A percentile compares a stretch with the other conserved stretches of the same genome.
Conservation (phyloP, 306 rosid genomes). For the Sophora flavescens region DNA sequence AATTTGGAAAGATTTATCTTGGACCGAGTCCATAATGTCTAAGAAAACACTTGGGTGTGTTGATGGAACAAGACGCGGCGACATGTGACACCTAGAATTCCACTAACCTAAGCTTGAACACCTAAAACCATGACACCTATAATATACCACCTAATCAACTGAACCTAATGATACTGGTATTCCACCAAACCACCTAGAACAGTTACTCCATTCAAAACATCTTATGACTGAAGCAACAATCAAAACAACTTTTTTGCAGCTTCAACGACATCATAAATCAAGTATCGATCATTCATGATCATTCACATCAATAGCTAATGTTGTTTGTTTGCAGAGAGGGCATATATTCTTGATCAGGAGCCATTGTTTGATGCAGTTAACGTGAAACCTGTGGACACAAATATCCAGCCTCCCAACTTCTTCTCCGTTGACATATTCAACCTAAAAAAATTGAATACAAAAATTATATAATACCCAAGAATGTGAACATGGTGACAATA, state of each 20-base stretch:
- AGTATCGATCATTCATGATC: not conserved
- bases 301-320: not conserved
- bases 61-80: too few species aligned
- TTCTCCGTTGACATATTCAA: slow-evolving; percentile 41
- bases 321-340: slow-evolving; percentile 50
- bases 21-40: too few species aligned
- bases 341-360: slow-evolving; percentile 47
- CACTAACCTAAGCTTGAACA: too few species aligned
- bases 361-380: slow-evolving; percentile 50
- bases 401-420: slow-evolving; percentile 42
- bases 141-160: too few species aligned
- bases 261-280: too few species aligned
- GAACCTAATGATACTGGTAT: too few species aligned
- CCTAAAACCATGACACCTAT: too few species aligned
- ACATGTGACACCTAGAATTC: too few species aligned
- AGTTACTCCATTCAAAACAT: not conserved
- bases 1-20: too few species aligned
- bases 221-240: not conserved
- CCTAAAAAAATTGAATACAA: slow-evolving; percentile 40
- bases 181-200: too few species aligned
- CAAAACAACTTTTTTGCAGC: not conserved
- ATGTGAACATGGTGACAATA: too few species aligned
- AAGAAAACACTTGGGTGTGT: too few species aligned
- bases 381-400: slow-evolving; percentile 52
- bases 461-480: not conserved